Conservation (phyloP, 495 filamentous ascomycete species). For the Bombardia bombarda region DNA sequence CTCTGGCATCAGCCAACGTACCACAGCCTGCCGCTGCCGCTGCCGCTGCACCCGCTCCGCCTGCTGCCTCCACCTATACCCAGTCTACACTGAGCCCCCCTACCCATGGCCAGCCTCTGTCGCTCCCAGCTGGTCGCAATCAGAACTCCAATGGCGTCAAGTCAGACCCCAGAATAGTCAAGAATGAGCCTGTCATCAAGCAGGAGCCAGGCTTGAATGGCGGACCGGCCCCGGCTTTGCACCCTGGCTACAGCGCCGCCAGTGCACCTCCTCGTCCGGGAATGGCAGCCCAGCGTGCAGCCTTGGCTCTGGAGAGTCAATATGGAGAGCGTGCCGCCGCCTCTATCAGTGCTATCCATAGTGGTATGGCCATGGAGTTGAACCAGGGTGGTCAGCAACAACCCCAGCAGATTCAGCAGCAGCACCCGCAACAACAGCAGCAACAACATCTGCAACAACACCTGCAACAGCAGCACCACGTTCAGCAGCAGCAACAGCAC, state of each 20-base stretch:
- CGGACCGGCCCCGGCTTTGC: constrained; percentile 1
- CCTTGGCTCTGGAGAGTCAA: constrained; percentile 56
- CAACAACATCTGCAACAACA: constrained; percentile 15
- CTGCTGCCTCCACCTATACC: constrained; percentile 26
- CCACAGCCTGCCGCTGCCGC: constrained; percentile 32
- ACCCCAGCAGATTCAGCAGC: constrained; percentile 26
- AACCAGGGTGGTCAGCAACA: constrained; percentile 31
- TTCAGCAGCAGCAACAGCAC: constrained; percentile 26
- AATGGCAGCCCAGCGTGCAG: constrained; percentile 57
- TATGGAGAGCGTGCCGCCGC: constrained; percentile 64
- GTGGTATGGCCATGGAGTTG: constrained; percentile 22
- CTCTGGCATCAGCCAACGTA: constrained; percentile 12
- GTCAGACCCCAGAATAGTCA: constrained; percentile 57
- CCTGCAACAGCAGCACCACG: constrained; percentile 18
- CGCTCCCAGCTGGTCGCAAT: constrained; percentile 26
- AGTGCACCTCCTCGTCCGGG: constrained; percentile 9
- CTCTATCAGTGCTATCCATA: constrained; percentile 51
- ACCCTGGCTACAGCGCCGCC: constrained; percentile 8
- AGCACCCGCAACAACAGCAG: constrained; percentile 9
- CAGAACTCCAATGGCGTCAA: constrained; percentile 46
- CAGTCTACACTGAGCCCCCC: constrained; percentile 28
- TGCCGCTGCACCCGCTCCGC: constrained; percentile 14
- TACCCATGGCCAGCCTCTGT: constrained; percentile 30
- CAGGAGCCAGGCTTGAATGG: constrained; percentile 25
- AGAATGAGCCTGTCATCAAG: constrained; percentile 29